A percentile compares a stretch with the other conserved stretches of the same genome.
These are phyloP conservation scores for Amanita polypyramis DNA, from an alignment of 768 basidiomycete genomes.

Conservation along the genomic window DNA sequence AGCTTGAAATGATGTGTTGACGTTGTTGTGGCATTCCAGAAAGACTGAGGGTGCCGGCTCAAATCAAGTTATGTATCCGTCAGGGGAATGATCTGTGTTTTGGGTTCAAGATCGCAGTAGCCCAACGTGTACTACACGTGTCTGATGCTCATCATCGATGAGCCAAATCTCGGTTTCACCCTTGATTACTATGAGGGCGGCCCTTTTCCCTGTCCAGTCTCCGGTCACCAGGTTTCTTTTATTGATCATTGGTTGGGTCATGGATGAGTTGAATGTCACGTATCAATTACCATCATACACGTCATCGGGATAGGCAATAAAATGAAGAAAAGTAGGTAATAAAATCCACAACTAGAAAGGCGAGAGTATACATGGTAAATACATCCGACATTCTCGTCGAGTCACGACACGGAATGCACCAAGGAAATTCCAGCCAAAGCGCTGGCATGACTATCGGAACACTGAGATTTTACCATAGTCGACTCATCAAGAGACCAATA, in stretches of 20 bases:
- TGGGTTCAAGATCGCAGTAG: conserved; percentile 2
- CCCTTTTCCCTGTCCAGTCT: conserved; percentile 1
- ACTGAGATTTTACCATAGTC: not conserved
- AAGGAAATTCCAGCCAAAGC: not conserved
- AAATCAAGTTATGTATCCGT: not conserved
- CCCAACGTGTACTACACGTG: conserved; percentile 20
- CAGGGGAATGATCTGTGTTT: not conserved
- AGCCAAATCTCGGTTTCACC: conserved; percentile 5
- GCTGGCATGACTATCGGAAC: not conserved
- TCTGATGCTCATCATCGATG: conserved; percentile 16
- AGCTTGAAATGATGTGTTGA: not conserved
- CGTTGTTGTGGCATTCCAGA: not conserved
- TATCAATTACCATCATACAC: conserved; percentile 1
- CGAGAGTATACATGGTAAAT: not conserved
- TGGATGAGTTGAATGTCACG: not conserved
- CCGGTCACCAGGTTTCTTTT: not conserved
- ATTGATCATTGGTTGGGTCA: not conserved
- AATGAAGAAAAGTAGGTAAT: conserved; percentile 1
- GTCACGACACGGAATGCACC: not conserved
- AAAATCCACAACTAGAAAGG: not conserved
- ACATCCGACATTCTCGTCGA: not conserved
- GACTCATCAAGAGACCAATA: not conserved
- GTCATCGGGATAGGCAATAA: conserved; percentile 2
- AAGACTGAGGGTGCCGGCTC: not conserved
- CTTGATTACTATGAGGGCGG: not conserved